Evolutionary conservation across 1,284 basidiomycete species (phyloP), one percentile per base, ranked within the genome.

Genomic region (Rhodotorula sp.): DNA sequence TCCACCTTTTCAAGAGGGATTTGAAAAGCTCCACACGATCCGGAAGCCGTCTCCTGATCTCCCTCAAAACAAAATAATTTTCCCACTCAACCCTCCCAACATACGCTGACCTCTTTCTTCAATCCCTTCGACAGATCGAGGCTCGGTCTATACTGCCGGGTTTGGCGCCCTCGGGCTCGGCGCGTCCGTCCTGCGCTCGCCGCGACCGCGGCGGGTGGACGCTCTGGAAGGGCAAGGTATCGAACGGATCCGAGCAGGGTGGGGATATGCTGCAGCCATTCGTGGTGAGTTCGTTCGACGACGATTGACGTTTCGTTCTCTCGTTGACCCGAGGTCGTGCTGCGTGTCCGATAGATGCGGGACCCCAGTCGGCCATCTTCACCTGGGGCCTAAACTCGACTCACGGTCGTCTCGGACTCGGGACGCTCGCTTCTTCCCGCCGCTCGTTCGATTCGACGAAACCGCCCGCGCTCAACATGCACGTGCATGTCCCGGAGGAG

Each of bases 371-470:
- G 2, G 59, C 60, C 5, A 50, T 76, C 19, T 76, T n/a, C 31
- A 65, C 66, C 7, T 76, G 72, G 72, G 74, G 74, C 1, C 43
- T 76, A 16, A 76, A 76, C 62, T 66, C 50, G 50, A 14, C n/a
- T 0, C 66, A 65, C 56, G 74, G 74, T 7, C 67, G 74, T 7
- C 62, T 76, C 21, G 74, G 72, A 3, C 31, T 70, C 21, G 74
- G 72, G 15, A 23, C 65, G 1, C 47, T 64, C 16, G 31, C 62
- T 23, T n/a, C 34, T 28, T 49, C 48, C 1, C 28, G 10, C 10
- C 38, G n/a, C 47, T 28, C 57, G 19, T 31, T 43, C 48, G 54
- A 66, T 21, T 4, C 56, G 45, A n/a, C 34, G 38, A 14, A 47
- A 7, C 14, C 45, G 18, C 54, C 62, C 15, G 45, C 62, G 2